Evolutionary conservation across 345 rosid species (phyloP).

Genomic region (Psidium friedrichsthalianum): DNA sequence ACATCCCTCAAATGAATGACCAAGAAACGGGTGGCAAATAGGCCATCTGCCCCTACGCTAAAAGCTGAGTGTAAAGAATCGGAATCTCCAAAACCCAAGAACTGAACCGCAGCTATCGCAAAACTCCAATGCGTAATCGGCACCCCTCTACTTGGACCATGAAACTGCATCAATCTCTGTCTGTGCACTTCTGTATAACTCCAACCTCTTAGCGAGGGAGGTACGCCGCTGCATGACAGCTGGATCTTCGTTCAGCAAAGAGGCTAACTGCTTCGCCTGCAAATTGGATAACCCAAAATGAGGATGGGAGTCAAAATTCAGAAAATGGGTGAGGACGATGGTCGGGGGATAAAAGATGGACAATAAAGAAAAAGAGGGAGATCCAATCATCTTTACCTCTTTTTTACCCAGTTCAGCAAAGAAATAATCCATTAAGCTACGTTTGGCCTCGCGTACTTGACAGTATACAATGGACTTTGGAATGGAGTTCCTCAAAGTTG

Average conservation of each 20-base stretch:
- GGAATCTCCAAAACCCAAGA: not conserved
- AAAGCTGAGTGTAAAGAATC: not conserved
- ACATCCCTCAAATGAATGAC: not conserved
- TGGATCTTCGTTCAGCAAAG: conserved; percentile 75
- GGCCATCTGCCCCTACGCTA: not conserved
- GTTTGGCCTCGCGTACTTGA: conserved; percentile 92
- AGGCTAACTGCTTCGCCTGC: conserved; percentile 50
- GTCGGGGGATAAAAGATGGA: not conserved
- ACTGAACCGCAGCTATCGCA: not conserved
- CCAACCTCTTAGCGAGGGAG: conserved; percentile 65
- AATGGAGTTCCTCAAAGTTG: conserved; percentile 66
- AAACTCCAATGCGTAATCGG: not conserved
- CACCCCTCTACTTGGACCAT: conserved; percentile 61
- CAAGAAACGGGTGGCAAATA: not conserved
- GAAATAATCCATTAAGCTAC: conserved; percentile 79
- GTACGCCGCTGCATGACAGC: conserved; percentile 71
- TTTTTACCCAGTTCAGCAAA: conserved; percentile 77
- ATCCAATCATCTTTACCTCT: conserved; percentile 38
- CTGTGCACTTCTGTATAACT: conserved; percentile 81
- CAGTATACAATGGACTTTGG: conserved; percentile 87
- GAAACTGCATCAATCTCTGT: conserved; percentile 84
- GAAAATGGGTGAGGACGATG: not conserved
- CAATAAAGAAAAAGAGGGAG: not conserved
- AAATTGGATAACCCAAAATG: not conserved
- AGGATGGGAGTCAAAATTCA: not conserved